Percentiles rank a stretch among this genome's conserved stretches.
These are phyloP conservation scores for Halenospora varia DNA, from an alignment of 495 filamentous ascomycete species.

Conservation along the genomic window DNA sequence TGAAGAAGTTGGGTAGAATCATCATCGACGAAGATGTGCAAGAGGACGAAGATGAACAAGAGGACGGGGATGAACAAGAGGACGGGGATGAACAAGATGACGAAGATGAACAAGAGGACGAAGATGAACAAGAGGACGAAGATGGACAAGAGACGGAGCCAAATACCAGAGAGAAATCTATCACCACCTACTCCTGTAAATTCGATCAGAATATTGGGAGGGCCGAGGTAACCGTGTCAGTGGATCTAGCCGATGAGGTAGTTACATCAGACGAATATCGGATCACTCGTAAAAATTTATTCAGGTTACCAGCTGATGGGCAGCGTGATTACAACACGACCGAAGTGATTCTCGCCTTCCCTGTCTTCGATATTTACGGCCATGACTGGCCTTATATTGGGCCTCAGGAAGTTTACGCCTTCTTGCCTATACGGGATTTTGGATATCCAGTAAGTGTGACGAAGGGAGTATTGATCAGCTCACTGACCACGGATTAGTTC, in stretches of 20 bases:
- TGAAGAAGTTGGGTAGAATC: background rate
- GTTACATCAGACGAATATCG: background rate
- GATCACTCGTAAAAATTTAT: constrained; percentile 5
- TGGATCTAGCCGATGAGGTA: background rate
- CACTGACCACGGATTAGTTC: constrained; percentile 5
- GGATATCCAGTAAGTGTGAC: background rate
- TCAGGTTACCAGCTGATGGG: background rate
- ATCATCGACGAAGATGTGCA: constrained; percentile 10
- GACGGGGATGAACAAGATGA: background rate
- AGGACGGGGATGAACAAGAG: background rate
- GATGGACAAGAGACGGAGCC: background rate
- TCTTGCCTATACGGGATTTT: background rate
- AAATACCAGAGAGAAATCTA: background rate
- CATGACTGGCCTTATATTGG: background rate
- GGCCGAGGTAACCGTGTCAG: background rate
- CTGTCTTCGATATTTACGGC: background rate
- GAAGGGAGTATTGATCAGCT: background rate
- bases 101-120: constrained; percentile 6
- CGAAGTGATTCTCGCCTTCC: background rate
- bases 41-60: background rate
- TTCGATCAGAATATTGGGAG: constrained; percentile 4
- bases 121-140: constrained; percentile 1
- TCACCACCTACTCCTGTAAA: constrained; percentile 5
- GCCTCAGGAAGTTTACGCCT: background rate
- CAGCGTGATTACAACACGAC: constrained; percentile 2